Base-by-base conservation (phyloP, 2,329 filamentous ascomycete genomes). In the Ophiostoma pallidulum region DNA sequence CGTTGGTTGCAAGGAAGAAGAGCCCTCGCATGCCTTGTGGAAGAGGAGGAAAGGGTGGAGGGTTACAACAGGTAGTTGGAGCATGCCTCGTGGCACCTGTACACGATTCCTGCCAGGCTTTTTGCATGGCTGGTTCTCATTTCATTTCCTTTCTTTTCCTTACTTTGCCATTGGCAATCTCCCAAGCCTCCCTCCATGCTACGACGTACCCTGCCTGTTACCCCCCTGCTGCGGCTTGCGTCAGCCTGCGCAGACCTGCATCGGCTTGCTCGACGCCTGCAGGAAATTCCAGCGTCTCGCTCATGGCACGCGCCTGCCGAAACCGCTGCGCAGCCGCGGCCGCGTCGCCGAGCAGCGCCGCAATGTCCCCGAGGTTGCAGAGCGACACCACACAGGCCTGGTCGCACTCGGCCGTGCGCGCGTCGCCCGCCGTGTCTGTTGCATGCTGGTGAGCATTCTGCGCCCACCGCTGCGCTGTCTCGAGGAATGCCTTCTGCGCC, bases 331-430 rank as follows among this genome's bases (percentile, higher is more conserved):
- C 73, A 2, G 91, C 89, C 54, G 84, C 74, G 4, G 69, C 68
- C 1, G 71, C 58, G 56, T 85, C 75, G 1, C 84, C 82, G 51
- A 81, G 66, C 75, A 92, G 82, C 54, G 85, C 80, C 1, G 86
- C 83, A 56, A 96, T 82, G 57, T 94, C 86, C 20, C 82, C 91
- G 45, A 95, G 75, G 60, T 94, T 94, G 63, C 87, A 85, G n/a
- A 86, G 80, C 8, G 90, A 85, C 6, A 84, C 84, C 3, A 84
- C 84, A 59, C 90, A 96, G 2, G 84, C 86, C 48, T 84, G 65
- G 61, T 94, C 88, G 59, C 91, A 96, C 59, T 94, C 87, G 42
- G 82, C 73, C 3, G 80, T 86, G 35, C 86, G 73, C 4, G 78
- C 69, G 0, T 84, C 77, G 4, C 81, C 77, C 47, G 73, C 66